phyloP scores from a whole-genome alignment of 352 stramenopile species.

The Globisporangium takayamanum region DNA sequence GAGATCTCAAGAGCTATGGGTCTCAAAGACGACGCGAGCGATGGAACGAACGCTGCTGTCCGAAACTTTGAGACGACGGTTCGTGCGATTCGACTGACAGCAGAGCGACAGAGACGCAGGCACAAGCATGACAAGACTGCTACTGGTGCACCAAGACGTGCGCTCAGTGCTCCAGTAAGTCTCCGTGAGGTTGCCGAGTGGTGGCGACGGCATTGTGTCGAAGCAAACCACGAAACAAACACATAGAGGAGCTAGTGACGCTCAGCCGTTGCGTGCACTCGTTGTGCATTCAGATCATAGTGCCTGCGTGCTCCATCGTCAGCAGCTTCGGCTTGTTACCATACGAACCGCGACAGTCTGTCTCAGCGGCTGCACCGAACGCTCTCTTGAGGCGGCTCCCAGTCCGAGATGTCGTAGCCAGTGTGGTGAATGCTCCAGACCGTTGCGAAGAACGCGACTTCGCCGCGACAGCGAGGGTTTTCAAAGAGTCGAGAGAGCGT shows the following conservation, averaged over 20 bases:
- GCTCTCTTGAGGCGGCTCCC: no score
- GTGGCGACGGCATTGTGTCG: constrained; percentile 27
- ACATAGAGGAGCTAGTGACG: not conserved
- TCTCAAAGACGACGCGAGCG: not conserved
- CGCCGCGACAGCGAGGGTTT: no score
- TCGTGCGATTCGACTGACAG: constrained; percentile 3
- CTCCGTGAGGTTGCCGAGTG: constrained; percentile 44
- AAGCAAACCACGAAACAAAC: not conserved
- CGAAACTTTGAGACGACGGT: not conserved
- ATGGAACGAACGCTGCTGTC: not conserved
- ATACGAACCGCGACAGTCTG: no score
- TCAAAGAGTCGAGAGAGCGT: no score
- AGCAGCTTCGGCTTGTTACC: no score
- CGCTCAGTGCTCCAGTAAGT: constrained; percentile 12
- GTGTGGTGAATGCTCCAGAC: no score
- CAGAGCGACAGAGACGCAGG: constrained; percentile 12
- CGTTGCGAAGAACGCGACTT: no score
- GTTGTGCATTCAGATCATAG: no score
- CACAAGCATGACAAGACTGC: constrained; percentile 7
- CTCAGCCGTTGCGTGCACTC: no score
- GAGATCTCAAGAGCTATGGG: constrained; percentile 29
- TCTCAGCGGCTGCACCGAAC: no score
- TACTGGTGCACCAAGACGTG: not conserved
- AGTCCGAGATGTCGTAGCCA: no score
- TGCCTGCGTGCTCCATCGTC: no score